Percentiles rank a stretch among this genome's conserved stretches.
phyloP scores from a whole-genome alignment of 169 alveolate genomes.

The Hammondia hammondi region DNA sequence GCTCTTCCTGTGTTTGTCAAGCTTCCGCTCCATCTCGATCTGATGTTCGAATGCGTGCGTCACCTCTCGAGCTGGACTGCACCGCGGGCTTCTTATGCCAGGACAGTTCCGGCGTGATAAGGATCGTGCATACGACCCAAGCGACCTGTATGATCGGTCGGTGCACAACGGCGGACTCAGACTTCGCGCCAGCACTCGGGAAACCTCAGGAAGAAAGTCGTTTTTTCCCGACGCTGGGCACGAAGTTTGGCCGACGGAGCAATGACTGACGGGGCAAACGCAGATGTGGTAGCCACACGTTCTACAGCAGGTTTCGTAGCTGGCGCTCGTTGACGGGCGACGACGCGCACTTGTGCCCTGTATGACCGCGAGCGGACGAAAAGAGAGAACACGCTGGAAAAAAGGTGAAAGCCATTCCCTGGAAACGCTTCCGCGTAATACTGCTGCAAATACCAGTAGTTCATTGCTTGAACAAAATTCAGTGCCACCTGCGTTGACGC shows the following conservation, averaged over 20 bases:
- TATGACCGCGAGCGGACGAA: background rate
- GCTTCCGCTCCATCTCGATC: constrained; percentile 61
- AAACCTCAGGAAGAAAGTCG: constrained; percentile 9
- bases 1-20: constrained; percentile 58
- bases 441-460: too few species aligned
- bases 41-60: constrained; percentile 50
- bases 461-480: too few species aligned
- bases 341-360: constrained; percentile 11
- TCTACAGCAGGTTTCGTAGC: constrained; percentile 15
- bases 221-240: background rate
- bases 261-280: constrained; percentile 5
- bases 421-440: too few species aligned
- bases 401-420: too few species aligned
- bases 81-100: background rate
- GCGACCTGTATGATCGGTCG: background rate
- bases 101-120: constrained; percentile 16
- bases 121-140: background rate
- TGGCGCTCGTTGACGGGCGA: background rate
- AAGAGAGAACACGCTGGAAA: too few species aligned
- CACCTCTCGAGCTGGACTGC: constrained; percentile 34
- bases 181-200: constrained; percentile 38
- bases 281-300: constrained; percentile 24
- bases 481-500: too few species aligned
- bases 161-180: constrained; percentile 23
- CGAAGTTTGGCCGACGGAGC: background rate